Base-by-base conservation (phyloP, 177 flowering plant genomes). In the Vitis hybrid region DNA sequence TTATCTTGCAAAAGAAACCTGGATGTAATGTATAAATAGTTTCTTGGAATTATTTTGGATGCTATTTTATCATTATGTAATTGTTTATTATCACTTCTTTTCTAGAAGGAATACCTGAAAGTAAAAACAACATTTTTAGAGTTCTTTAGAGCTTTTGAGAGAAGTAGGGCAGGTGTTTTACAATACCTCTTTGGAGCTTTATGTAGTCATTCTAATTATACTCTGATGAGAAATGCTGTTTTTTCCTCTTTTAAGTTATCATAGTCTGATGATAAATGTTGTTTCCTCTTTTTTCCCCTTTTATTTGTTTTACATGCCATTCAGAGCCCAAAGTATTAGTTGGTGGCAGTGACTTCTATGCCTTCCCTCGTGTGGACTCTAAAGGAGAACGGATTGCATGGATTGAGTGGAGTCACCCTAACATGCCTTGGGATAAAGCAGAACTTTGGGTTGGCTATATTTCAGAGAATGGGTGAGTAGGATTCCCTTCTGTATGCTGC, bases 391-490 rank as follows among this genome's bases (percentile, higher is more conserved):
- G 86, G 54, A 60, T 95, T 3, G 95, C 99, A 67, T 95, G 97
- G 99, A 87, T 95, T 67, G 86, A 94, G 64, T 95, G 98, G 99
- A 33, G 84, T 59, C 99, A 95, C 71, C 99, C 98, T 33, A 89
- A 94, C 84, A 92, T 95, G 99, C 98, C 92, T 38, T 95, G 99
- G 99, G 99, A 95, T 79, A 88, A 78, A 83, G 76, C 99, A 65
- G 90, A 94, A 75, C 90, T 95, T 65, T 95, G 98, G 98, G 95
- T 94, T 77, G 98, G 98, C 65, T 85, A 88, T 78, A 70, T 94
- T 19, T 19, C 19, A 19, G 19, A 19, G 19, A 19, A 19, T 19
- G 19, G 19, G 19, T 19, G 19, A 19, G 19, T 19, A 19, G 19
- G 19, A 19, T 19, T 19, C 19, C 19, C 19, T 19, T 19, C 19